Conservation (phyloP, 257 asterid genomes). For the Euphrasia confusa region DNA sequence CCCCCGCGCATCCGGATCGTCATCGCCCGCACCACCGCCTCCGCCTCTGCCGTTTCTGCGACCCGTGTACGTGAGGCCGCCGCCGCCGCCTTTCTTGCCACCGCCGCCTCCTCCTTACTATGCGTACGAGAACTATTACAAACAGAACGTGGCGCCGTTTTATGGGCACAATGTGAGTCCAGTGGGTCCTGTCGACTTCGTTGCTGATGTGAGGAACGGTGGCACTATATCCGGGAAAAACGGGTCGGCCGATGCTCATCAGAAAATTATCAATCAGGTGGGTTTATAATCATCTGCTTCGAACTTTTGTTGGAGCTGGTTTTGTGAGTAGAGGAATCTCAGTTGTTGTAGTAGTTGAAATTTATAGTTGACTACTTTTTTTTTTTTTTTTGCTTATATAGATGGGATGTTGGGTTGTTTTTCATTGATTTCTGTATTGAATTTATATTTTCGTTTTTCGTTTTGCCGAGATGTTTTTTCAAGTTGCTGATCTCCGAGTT, state of each 20-base stretch:
- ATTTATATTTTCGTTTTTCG: not conserved
- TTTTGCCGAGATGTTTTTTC: too few species aligned
- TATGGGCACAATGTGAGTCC: constrained; percentile 34
- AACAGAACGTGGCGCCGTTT: constrained; percentile 32
- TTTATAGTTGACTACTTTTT: constrained; percentile 8
- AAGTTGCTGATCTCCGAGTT: not conserved
- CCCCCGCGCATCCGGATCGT: constrained; percentile 44
- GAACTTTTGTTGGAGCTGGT: not conserved
- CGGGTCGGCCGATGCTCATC: constrained; percentile 51
- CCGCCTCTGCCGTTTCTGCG: constrained; percentile 28
- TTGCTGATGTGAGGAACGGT: constrained; percentile 32
- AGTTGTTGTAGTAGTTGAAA: not conserved
- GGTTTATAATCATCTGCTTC: not conserved
- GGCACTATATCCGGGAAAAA: constrained; percentile 20
- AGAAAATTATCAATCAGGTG: constrained; percentile 72
- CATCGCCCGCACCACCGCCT: constrained; percentile 29
- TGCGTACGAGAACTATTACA: constrained; percentile 36
- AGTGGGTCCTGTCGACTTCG: constrained; percentile 31
- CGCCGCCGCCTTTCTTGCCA: constrained; percentile 29
- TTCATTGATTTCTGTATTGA: not conserved
- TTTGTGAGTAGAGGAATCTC: not conserved
- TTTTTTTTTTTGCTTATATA: too few species aligned
- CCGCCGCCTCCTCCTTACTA: constrained; percentile 37
- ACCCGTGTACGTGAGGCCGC: constrained; percentile 30
- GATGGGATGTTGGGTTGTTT: not conserved